Percentiles rank a stretch among this genome's conserved stretches.
Conservation (phyloP, 768 basidiomycete genomes). For the Boletus rex-veris region DNA sequence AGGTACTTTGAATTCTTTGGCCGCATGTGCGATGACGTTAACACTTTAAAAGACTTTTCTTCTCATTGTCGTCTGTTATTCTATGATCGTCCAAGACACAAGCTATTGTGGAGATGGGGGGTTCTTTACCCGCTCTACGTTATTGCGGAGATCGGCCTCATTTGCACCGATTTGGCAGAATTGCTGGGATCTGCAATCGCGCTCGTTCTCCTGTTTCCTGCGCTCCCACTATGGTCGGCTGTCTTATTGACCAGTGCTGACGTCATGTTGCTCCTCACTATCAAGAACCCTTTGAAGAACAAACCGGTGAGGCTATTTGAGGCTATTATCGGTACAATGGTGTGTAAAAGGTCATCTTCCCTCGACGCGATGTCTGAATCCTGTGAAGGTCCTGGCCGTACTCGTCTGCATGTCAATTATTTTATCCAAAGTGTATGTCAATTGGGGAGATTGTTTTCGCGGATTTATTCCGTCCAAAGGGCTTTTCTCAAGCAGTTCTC, state of each 20-base stretch:
- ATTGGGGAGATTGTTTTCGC: slow-evolving; percentile 70
- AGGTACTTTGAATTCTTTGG: slow-evolving; percentile 40
- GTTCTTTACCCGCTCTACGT: slow-evolving; percentile 63
- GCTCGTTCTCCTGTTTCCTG: slow-evolving; percentile 68
- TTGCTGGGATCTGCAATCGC: slow-evolving; percentile 81
- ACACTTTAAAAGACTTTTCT: slow-evolving; percentile 46
- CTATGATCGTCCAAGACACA: slow-evolving; percentile 60
- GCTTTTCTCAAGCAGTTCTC: slow-evolving; percentile 50
- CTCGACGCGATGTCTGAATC: neutral
- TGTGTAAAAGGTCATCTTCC: slow-evolving; percentile 28
- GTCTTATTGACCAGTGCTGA: slow-evolving; percentile 68
- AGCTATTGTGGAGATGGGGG: slow-evolving; percentile 52
- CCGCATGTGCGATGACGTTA: neutral
- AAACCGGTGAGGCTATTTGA: slow-evolving; percentile 70
- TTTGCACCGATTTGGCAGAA: slow-evolving; percentile 79
- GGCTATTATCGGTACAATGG: slow-evolving; percentile 56
- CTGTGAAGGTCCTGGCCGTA: slow-evolving; percentile 57
- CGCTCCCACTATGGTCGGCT: slow-evolving; percentile 64
- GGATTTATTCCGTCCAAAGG: slow-evolving; percentile 74
- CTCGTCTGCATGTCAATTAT: slow-evolving; percentile 77
- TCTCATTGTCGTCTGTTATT: slow-evolving; percentile 63
- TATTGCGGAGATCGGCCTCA: slow-evolving; percentile 66
- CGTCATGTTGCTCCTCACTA: slow-evolving; percentile 64
- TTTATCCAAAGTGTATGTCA: slow-evolving; percentile 62
- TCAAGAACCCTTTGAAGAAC: slow-evolving; percentile 67